Base-by-base conservation (phyloP, 2,329 filamentous ascomycete genomes). In the Simplicillium aogashimaense region DNA sequence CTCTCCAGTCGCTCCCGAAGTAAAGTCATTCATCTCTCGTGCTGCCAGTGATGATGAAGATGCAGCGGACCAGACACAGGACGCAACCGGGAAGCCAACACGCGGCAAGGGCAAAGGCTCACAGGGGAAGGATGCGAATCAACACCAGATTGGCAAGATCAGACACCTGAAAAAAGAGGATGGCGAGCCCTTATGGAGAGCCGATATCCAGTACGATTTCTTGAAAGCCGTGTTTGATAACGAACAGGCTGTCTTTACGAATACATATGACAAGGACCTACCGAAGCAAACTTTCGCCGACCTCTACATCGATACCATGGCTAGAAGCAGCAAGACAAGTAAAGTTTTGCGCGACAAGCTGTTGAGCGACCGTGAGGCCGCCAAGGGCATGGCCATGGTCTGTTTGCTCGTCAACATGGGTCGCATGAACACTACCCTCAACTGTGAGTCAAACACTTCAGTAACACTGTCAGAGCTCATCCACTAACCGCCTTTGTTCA, bases 311-410 rank as follows among this genome's bases (percentile, higher is more conserved):
- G 92, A 97, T 63, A 90, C 92, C 45, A 97, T 98, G 90, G 88
- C 92, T 3, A 79, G 88, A 60, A 98, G 92, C 66, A 95, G 87
- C 72, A 98, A 98, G 70, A 97, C 90, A 20, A 97, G 92, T 72
- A 97, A 97, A 66, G 92, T 98, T 37, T 72, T 98, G 47, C 87
- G 94, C 61, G 92, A 98, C 63, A 97, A 98, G 69, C 73, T 98
- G 48, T 74, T 95, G 54, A 92, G 83, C 50, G 92, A 98, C 59
- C 81, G 86, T 54, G 82, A 87, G 48, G 89, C 89, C 16, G 92
- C 90, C 29, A 88, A 95, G 60, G 90, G 87, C 55, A 98, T 98
- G 92, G 92, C 92, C 39, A 98, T 98, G 92, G 90, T 98, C 43
- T 98, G 92, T 63, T 68, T 98, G 48, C 67, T 98, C 53, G 92